Conservation (phyloP, 2,329 filamentous ascomycete species). For the Aspergillus pseudoterreus region DNA sequence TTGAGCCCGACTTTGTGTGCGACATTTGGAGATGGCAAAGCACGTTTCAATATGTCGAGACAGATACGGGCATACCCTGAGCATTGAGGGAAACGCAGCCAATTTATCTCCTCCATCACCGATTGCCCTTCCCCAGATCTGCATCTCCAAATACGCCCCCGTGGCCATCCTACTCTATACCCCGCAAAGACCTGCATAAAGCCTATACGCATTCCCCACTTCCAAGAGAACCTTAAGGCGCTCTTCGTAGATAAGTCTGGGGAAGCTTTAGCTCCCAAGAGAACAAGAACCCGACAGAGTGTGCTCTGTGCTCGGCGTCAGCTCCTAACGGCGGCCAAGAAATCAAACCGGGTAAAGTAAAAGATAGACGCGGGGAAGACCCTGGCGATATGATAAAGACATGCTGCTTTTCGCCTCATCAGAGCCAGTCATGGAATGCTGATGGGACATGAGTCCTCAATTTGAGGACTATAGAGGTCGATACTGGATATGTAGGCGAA, state of each 20-base stretch:
- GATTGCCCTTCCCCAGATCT: neutral
- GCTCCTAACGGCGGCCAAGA: neutral
- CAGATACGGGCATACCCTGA: neutral
- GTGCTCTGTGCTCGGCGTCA: neutral
- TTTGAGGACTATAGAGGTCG: no score
- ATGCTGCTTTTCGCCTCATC: neutral
- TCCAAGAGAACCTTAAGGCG: neutral
- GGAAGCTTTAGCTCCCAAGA: neutral
- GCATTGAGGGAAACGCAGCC: no score
- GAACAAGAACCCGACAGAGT: neutral
- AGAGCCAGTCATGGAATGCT: no score
- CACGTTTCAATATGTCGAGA: neutral
- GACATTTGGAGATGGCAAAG: no score
- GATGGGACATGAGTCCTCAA: no score
- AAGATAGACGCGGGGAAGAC: no score
- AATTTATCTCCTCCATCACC: neutral
- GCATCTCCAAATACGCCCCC: neutral
- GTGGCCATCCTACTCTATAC: neutral
- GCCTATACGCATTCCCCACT: neutral
- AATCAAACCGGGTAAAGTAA: neutral
- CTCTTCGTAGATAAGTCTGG: neutral
- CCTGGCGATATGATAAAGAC: neutral
- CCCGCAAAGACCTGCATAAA: neutral
- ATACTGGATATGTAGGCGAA: no score
- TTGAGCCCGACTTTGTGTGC: no score